Base-by-base conservation (phyloP, 2,329 filamentous ascomycete species). In the Zymoseptoria pseudotritici region DNA sequence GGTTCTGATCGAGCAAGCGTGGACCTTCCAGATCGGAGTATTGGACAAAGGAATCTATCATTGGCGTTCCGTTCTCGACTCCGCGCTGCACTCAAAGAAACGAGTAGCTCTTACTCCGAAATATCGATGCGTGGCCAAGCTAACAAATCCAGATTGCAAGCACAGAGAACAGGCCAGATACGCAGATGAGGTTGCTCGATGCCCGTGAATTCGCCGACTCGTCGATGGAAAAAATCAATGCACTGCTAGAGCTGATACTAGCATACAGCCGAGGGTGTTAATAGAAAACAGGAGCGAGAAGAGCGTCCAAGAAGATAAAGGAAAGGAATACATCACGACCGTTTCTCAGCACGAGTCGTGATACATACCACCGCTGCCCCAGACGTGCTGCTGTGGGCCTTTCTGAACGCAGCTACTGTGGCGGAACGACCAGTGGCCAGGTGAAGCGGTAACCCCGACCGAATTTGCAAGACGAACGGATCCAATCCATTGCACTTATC, bases 401-500 rank as follows among this genome's bases (percentile, higher is more conserved):
- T 46, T 46, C 10, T 17, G 36, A 17, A 17, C 36, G 36, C 36
- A 46, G 36, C 36, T 46, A 46, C 36, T 46, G 36, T 46, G 36
- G 36, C 36, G 36, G 36, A 17, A 46, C 4, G 36, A 46, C 13
- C 13, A 46, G 36, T 46, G 17, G 36, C 36, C 36, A 46, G 17
- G 13, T 46, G 36, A 46, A 46, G 36, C 36, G 53, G 42, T 53
- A 42, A 53, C 24, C n/a, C 31, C 53, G 50, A 51, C 22, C 52
- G 46, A 58, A 24, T 54, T 58, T 52, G 29, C 53, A 52, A 58
- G 54, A 53, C 31, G 50, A 49, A 46, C 36, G n/a, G 31, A 54
- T 51, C 56, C 53, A 49, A 54, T 51, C 56, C 53, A 49, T 53
- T 50, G 51, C 50, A 58, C 56, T 58, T 54, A 58, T 58, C 50